Conservation (phyloP, 768 basidiomycete species). For the Phlebiopsis gigantea region DNA sequence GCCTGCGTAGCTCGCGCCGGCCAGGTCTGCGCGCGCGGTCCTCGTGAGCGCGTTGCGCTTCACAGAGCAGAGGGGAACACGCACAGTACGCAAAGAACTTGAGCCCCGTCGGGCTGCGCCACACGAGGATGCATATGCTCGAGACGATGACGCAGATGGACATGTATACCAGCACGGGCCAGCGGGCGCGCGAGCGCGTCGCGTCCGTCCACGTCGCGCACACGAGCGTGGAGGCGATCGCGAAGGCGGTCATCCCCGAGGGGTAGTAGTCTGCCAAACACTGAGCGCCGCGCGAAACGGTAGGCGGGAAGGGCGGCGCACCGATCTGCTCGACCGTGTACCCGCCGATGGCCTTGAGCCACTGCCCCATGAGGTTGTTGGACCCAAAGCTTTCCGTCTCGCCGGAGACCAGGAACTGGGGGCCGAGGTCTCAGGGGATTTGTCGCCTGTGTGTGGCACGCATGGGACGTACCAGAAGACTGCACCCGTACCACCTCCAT, state of each 20-base stretch:
- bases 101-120: constrained; percentile 53
- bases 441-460: not conserved
- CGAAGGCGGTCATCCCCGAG: constrained; percentile 59
- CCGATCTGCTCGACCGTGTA: constrained; percentile 62
- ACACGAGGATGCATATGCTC: constrained; percentile 54
- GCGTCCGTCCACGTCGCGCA: constrained; percentile 63
- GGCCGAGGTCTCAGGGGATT: too few species aligned
- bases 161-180: constrained; percentile 66
- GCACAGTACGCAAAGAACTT: constrained; percentile 74
- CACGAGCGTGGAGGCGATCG: constrained; percentile 55
- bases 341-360: constrained; percentile 56
- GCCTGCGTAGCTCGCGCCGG: constrained; percentile 66
- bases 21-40: constrained; percentile 49
- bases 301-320: constrained; percentile 18
- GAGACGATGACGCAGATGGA: constrained; percentile 46
- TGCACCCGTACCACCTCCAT: constrained; percentile 69
- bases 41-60: too few species aligned
- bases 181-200: constrained; percentile 44
- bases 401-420: constrained; percentile 58
- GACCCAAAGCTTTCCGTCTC: constrained; percentile 66
- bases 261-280: constrained; percentile 44
- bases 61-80: constrained; percentile 21
- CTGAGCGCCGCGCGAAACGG: too few species aligned
- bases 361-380: constrained; percentile 72
- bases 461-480: constrained; percentile 42